Conservation (phyloP, 148 eudicot genomes). For the Vaccinium corymbosum region DNA sequence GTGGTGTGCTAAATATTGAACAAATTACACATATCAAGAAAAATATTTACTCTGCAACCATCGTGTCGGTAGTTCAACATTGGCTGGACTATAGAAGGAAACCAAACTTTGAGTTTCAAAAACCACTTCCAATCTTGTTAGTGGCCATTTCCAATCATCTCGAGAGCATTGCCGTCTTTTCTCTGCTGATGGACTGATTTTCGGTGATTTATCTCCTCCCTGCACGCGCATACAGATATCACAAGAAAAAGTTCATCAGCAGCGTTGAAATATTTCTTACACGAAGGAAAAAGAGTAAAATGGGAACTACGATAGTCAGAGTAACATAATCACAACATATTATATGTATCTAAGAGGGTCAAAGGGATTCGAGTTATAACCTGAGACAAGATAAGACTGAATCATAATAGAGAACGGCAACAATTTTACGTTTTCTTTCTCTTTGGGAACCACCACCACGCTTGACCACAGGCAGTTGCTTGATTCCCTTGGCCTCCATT, state of each 20-base stretch:
- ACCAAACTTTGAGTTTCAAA: slow-evolving; percentile 1
- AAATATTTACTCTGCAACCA: slow-evolving; percentile 2
- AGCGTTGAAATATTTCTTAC: background rate
- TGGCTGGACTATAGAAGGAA: background rate
- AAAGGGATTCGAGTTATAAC: slow-evolving; percentile 23
- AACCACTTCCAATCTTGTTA: slow-evolving; percentile 12
- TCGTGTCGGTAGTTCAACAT: background rate
- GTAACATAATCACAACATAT: background rate
- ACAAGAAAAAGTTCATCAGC: background rate
- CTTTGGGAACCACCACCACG: slow-evolving; percentile 52
- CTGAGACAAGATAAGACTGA: slow-evolving; percentile 59
- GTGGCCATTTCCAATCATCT: slow-evolving; percentile 22
- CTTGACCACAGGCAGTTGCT: slow-evolving; percentile 87
- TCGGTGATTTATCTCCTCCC: slow-evolving; percentile 39
- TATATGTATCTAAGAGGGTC: background rate
- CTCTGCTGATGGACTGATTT: slow-evolving; percentile 26
- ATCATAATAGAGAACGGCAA: slow-evolving; percentile 71
- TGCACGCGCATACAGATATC: slow-evolving; percentile 16
- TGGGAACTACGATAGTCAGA: background rate
- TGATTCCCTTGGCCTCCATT: slow-evolving; percentile 91
- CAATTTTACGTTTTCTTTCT: slow-evolving; percentile 63
- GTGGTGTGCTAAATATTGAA: background rate
- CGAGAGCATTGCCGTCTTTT: slow-evolving; percentile 24
- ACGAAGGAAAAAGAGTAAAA: background rate
- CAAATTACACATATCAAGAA: slow-evolving; percentile 6